Conservation (phyloP, 768 basidiomycete species). For the Clitopilus passeckerianus region DNA sequence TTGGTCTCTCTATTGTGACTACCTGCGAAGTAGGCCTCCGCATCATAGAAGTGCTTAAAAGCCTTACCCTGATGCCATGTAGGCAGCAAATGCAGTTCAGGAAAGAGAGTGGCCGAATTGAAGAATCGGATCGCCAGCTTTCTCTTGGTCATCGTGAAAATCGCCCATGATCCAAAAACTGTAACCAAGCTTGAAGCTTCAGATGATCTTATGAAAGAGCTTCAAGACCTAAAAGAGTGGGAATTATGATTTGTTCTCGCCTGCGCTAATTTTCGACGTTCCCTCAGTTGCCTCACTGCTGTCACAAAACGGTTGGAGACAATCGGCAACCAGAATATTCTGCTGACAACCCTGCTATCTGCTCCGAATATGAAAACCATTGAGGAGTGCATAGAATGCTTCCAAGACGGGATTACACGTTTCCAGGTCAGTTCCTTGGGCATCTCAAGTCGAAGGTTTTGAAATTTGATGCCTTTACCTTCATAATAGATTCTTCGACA, state of each 20-base stretch:
- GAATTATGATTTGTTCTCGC: not conserved
- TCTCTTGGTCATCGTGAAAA: not conserved
- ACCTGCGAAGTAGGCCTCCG: not conserved
- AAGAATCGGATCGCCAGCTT: not conserved
- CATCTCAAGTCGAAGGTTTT: not conserved
- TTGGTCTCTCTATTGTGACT: not conserved
- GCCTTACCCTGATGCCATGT: not conserved
- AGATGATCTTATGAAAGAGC: not conserved
- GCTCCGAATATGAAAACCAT: not conserved
- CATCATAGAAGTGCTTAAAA: no score
- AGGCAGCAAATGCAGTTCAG: not conserved
- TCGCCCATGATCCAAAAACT: not conserved
- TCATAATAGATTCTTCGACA: not conserved
- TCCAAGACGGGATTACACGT: not conserved
- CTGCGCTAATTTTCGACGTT: not conserved
- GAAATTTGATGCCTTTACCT: not conserved
- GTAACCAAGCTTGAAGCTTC: not conserved
- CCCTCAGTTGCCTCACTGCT: not conserved
- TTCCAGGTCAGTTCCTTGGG: not conserved
- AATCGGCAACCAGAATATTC: not conserved
- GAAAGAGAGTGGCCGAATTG: not conserved
- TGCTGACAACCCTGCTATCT: not conserved
- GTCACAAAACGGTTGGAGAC: not conserved
- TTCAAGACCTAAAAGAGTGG: not conserved
- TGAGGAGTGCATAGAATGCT: not conserved